Percentiles rank a stretch among this genome's conserved stretches.
Evolutionary conservation across 2,329 filamentous ascomycete genomes (phyloP).

Genomic region (Laburnicola sp.): DNA sequence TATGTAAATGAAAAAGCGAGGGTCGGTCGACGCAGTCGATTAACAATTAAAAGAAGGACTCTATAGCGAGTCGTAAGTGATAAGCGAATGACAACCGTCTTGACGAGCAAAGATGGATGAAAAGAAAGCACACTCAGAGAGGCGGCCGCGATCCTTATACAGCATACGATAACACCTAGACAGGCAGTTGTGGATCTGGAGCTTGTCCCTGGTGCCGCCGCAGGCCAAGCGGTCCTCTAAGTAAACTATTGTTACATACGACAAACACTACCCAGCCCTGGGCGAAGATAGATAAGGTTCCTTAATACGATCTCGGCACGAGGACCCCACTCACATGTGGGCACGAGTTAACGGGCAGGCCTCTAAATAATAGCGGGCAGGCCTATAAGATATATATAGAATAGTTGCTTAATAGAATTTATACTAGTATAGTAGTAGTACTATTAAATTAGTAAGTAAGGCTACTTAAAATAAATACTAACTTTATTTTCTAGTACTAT

Average conservation of each 20-base stretch:
- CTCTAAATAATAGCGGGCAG: too few species aligned
- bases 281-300: slow-evolving; percentile 3
- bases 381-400: too few species aligned
- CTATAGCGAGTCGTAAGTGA: not conserved
- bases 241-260: slow-evolving; percentile 5
- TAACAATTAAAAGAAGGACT: not conserved
- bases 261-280: not conserved
- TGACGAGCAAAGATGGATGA: slow-evolving; percentile 13
- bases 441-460: too few species aligned
- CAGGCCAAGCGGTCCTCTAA: too few species aligned
- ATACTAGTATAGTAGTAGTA: too few species aligned
- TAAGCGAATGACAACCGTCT: slow-evolving; percentile 13
- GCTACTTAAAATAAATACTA: too few species aligned
- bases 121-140: not conserved
- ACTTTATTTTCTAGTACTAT: too few species aligned
- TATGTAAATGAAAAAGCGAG: slow-evolving; percentile 16
- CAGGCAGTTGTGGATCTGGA: not conserved
- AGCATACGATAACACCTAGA: not conserved
- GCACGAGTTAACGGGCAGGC: too few species aligned
- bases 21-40: slow-evolving; percentile 6
- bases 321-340: slow-evolving; percentile 1
- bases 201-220: not conserved
- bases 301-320: not conserved
- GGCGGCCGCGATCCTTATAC: slow-evolving; percentile 1
- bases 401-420: too few species aligned